Conservation (phyloP, 495 filamentous ascomycete species). For the Aspergillus cristatus region DNA sequence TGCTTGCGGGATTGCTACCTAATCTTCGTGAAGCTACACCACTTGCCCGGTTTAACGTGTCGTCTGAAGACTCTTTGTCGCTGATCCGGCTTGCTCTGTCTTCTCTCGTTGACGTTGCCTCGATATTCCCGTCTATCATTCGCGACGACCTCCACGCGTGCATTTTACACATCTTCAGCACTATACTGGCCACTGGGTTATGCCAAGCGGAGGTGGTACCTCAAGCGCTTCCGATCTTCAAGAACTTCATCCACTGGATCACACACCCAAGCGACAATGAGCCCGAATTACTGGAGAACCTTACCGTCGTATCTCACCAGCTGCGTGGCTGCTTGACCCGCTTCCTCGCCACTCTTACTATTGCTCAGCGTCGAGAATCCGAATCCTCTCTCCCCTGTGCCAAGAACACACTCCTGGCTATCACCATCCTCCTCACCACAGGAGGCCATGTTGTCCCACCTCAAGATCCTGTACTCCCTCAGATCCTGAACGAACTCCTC, state of each 20-base stretch:
- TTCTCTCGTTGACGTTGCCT: slow-evolving; percentile 84
- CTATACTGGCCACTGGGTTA: slow-evolving; percentile 74
- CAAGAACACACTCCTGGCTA: slow-evolving; percentile 82
- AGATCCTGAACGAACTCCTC: slow-evolving; percentile 64
- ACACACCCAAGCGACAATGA: slow-evolving; percentile 33
- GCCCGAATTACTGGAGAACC: slow-evolving; percentile 22
- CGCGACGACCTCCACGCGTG: slow-evolving; percentile 94
- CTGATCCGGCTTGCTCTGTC: slow-evolving; percentile 74
- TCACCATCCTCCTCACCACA: slow-evolving; percentile 80
- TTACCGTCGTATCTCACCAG: slow-evolving; percentile 38
- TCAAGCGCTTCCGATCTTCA: slow-evolving; percentile 83
- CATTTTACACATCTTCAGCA: slow-evolving; percentile 92
- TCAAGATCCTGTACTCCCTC: slow-evolving; percentile 57
- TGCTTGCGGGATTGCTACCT: slow-evolving; percentile 77
- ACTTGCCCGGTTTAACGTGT: slow-evolving; percentile 50
- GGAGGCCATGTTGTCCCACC: slow-evolving; percentile 63
- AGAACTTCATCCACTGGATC: slow-evolving; percentile 75
- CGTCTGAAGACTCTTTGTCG: slow-evolving; percentile 68
- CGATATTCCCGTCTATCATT: slow-evolving; percentile 93
- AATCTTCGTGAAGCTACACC: slow-evolving; percentile 72
- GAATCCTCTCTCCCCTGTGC: slow-evolving; percentile 78
- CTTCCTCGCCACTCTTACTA: slow-evolving; percentile 69
- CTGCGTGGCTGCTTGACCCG: slow-evolving; percentile 66
- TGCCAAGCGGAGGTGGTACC: slow-evolving; percentile 87
- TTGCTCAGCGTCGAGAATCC: slow-evolving; percentile 74